Evolutionary conservation across 2,329 filamentous ascomycete species (phyloP), one percentile per base, ranked within the genome.

Genomic region (Pyrenophora seminiperda): DNA sequence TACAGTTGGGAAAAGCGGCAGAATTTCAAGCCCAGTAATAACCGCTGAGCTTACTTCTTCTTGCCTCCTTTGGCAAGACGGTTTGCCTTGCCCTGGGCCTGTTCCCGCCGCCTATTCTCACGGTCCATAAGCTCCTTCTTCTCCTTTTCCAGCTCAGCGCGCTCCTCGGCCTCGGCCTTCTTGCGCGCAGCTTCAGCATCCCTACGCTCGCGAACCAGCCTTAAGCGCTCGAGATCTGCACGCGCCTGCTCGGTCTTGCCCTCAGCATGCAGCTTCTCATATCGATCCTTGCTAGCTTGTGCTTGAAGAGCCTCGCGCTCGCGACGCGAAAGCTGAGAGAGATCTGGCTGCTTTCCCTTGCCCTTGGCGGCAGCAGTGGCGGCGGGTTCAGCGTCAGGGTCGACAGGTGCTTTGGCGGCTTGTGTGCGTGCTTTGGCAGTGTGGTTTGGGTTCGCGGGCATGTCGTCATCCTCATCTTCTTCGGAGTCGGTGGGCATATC

Each of bases 221-320:
- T 85, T 67, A 99, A 77, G 47, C 94, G 84, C 51, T 91, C 93
- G 62, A 97, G 70, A 75, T 99, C 94, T 4, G 90, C 87, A 72
- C 90, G 88, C 39, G 93, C 92, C 80, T 97, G 90, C 54, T 99
- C 94, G 36, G 94, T 97, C 85, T 97, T 97, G 67, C 93, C 93
- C 69, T 91, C 89, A 49, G 91, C 90, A 68, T 97, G 93, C 65
- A 97, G 75, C 77, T 95, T 96, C 79, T 91, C 84, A 70, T 96
- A 97, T 61, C 86, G 83, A 79, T 96, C 92, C 73, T 91, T 92
- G 22, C 90, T 91, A 71, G 93, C 89, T 56, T 88, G 87, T 1
- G 92, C 92, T 76, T 96, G 89, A 27, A 94, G 68, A 2, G 92
- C 89, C 78, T 97, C 87, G 15, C 86, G 77, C 77, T 90, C 87